Evolutionary conservation across 1,284 basidiomycete species (phyloP).

Genomic region (Xerocomus tenax): DNA sequence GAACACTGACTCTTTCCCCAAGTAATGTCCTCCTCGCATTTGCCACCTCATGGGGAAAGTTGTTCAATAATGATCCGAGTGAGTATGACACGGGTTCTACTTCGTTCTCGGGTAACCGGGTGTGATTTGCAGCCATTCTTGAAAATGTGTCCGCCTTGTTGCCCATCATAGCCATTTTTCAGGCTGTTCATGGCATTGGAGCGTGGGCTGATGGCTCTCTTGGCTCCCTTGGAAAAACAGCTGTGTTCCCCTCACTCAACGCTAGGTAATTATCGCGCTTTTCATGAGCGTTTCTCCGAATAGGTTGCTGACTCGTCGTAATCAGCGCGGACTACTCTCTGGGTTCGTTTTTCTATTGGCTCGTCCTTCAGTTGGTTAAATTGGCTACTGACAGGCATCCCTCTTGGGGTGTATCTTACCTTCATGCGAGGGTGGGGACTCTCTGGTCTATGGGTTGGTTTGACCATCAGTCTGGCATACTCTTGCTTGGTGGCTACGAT

Average conservation of each 20-base stretch:
- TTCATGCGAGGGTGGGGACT: conserved; percentile 23
- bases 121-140: conserved; percentile 13
- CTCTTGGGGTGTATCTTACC: conserved; percentile 25
- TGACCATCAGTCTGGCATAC: conserved; percentile 20
- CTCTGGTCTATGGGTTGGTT: conserved; percentile 22
- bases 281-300: neutral
- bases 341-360: conserved; percentile 13
- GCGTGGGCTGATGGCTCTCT: conserved; percentile 21
- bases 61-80: conserved; percentile 25
- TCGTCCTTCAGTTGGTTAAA: neutral
- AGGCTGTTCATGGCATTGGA: conserved; percentile 22
- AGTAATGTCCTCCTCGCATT: conserved; percentile 18
- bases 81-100: neutral
- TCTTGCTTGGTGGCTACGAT: conserved; percentile 17
- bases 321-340: conserved; percentile 18
- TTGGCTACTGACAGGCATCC: conserved; percentile 17
- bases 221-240: conserved; percentile 19
- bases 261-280: conserved; percentile 16
- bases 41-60: conserved; percentile 19
- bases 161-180: conserved; percentile 22
- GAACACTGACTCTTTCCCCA: neutral
- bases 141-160: conserved; percentile 16
- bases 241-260: conserved; percentile 23
- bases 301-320: conserved; percentile 3
- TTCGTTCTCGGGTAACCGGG: neutral